These are phyloP conservation scores for Zygosaccharomyces sapae DNA, from an alignment of 1,139 yeast genomes.

Conservation along the genomic window DNA sequence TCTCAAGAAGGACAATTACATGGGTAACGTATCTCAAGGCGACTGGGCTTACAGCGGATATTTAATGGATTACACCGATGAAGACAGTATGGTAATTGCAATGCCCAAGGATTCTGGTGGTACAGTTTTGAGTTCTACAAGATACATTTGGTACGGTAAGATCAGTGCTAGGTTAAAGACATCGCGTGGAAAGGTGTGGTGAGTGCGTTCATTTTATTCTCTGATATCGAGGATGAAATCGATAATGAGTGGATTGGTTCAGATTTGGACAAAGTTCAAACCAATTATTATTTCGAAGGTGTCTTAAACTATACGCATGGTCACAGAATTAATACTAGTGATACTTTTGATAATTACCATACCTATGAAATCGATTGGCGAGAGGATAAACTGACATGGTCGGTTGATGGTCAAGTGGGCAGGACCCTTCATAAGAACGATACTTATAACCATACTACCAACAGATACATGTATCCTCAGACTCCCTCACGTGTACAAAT, in stretches of 20 bases:
- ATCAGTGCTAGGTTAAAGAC: slow-evolving; percentile 65
- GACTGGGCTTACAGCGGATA: slow-evolving; percentile 79
- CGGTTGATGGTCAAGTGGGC: slow-evolving; percentile 61
- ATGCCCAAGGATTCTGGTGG: slow-evolving; percentile 78
- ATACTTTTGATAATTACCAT: slow-evolving; percentile 68
- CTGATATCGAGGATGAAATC: slow-evolving; percentile 85
- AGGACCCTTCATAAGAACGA: slow-evolving; percentile 64
- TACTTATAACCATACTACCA: slow-evolving; percentile 64
- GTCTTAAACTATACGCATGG: slow-evolving; percentile 62
- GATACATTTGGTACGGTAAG: slow-evolving; percentile 85
- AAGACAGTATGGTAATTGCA: slow-evolving; percentile 54
- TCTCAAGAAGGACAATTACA: slow-evolving; percentile 40
- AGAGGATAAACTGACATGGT: slow-evolving; percentile 69
- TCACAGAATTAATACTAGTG: slow-evolving; percentile 43
- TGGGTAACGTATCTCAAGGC: slow-evolving; percentile 64
- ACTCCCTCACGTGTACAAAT: slow-evolving; percentile 84
- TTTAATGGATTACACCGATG: slow-evolving; percentile 49
- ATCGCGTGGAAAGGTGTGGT: slow-evolving; percentile 77
- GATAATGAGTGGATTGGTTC: slow-evolving; percentile 85
- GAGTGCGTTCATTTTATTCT: slow-evolving; percentile 77
- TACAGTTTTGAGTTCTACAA: slow-evolving; percentile 74
- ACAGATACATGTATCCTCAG: slow-evolving; percentile 68
- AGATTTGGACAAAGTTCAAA: slow-evolving; percentile 59
- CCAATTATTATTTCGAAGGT: slow-evolving; percentile 69
- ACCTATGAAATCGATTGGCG: slow-evolving; percentile 80